Evolutionary conservation across 2,329 filamentous ascomycete genomes (phyloP), one percentile per base, ranked within the genome.

Genomic region (Nannizziopsis barbatae): DNA sequence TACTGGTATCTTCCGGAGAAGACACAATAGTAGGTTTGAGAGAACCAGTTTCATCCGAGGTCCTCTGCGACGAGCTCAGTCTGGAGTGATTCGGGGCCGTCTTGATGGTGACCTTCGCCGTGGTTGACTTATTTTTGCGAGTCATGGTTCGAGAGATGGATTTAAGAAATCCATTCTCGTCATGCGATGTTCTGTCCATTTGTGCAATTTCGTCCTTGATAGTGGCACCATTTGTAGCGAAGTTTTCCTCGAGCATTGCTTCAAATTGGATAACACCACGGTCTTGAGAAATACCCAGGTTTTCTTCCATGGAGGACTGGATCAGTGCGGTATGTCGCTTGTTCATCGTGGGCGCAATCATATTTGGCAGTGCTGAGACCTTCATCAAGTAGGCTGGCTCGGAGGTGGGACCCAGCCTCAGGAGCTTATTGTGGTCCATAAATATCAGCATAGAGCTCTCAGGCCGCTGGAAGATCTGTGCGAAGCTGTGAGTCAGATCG

Each of bases 341-440:
- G 68, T 95, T 95, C 45, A 79, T 86, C 2, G 80, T 76, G 0
- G 84, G 78, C 52, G 82, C 80, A 50, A 92, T 69, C 54, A 86
- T 75, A 9, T 73, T 73, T 1, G 83, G 74, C 8, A 92, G 71
- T 0, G 86, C 81, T 32, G 76, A 81, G 51, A 95, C 76, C 31
- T 79, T 83, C 59, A 94, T 71, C 51, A 81, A 75, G 60, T 95
- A 95, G 15, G 86, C 84, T 2, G 86, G 83, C 44, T 88, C 83
- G 54, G 86, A 83, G 4, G 79, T 81, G 32, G 81, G 84, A 1
- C 79, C 84, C 52, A 90, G 82, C 48, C 86, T 71, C 56, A 95
- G 76, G 59, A 83, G 85, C 11, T 78, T 75, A 20, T 83, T 81
- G 59, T 92, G 85, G 37, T 83, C 76, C n/a, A 94, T 69, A 1